A percentile compares a stretch with the other conserved stretches of the same genome.
Evolutionary conservation across 1,139 yeast genomes (phyloP).

Genomic region (Suhomyces yuchorum): DNA sequence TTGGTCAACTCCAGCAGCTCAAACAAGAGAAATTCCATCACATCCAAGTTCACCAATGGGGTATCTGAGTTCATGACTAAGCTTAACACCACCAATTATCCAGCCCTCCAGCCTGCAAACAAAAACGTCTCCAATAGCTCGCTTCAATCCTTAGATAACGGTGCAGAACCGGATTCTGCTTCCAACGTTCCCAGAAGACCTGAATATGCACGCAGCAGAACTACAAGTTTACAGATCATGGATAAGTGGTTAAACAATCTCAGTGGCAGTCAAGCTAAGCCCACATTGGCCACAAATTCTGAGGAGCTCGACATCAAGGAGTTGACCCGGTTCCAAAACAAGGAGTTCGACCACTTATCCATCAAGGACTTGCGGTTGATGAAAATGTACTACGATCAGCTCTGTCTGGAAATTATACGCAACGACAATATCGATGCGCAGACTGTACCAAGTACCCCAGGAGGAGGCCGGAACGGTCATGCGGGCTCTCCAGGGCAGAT

Average conservation of each 20-base stretch:
- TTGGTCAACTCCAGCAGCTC: slow-evolving; percentile 2
- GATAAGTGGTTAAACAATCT: slow-evolving; percentile 49
- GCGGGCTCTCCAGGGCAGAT: background rate
- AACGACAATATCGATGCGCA: background rate
- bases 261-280: slow-evolving; percentile 10
- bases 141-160: slow-evolving; percentile 36
- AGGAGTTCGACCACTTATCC: slow-evolving; percentile 41
- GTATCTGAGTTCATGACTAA: slow-evolving; percentile 49
- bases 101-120: slow-evolving; percentile 13
- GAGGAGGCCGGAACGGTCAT: background rate
- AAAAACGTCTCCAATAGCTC: slow-evolving; percentile 33
- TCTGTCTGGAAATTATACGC: slow-evolving; percentile 28
- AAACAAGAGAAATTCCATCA: slow-evolving; percentile 35
- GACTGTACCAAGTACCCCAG: slow-evolving; percentile 4
- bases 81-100: slow-evolving; percentile 27
- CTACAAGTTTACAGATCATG: slow-evolving; percentile 47
- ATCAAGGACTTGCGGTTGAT: slow-evolving; percentile 37
- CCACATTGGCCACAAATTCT: slow-evolving; percentile 11
- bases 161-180: slow-evolving; percentile 17
- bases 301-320: slow-evolving; percentile 22
- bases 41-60: slow-evolving; percentile 44
- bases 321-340: slow-evolving; percentile 35
- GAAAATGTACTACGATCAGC: slow-evolving; percentile 41
- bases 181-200: slow-evolving; percentile 21
- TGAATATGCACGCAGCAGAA: slow-evolving; percentile 34